phyloP scores from a whole-genome alignment of 2,329 filamentous ascomycete species.

The Emericellopsis atlantica region DNA sequence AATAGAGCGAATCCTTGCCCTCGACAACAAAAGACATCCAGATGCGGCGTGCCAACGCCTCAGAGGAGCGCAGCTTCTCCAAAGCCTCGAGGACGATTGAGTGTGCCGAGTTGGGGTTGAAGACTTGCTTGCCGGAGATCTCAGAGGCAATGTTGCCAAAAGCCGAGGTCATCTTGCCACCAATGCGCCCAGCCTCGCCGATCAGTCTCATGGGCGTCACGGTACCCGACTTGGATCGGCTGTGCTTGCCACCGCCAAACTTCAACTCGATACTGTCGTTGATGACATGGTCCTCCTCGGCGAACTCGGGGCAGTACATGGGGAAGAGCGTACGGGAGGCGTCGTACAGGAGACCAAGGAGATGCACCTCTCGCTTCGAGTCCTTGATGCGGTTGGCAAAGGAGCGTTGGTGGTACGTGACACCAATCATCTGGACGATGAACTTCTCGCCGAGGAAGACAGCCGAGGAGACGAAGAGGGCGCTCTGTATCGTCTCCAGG shows the following conservation, averaged over 20 bases:
- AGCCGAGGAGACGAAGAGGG: constrained; percentile 53
- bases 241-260: constrained; percentile 39
- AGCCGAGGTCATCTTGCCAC: constrained; percentile 84
- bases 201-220: constrained; percentile 71
- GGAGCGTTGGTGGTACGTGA: constrained; percentile 75
- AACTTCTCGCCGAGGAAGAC: constrained; percentile 67
- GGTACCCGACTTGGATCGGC: constrained; percentile 39
- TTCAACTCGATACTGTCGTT: constrained; percentile 68
- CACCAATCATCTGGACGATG: constrained; percentile 71
- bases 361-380: constrained; percentile 74
- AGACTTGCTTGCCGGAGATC: constrained; percentile 89
- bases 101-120: constrained; percentile 84
- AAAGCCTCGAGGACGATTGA: constrained; percentile 82
- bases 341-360: constrained; percentile 79
- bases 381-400: constrained; percentile 76
- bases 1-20: constrained; percentile 64
- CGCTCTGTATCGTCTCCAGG: constrained; percentile 52
- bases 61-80: constrained; percentile 70
- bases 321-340: constrained; percentile 83
- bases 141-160: constrained; percentile 92
- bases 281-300: constrained; percentile 85
- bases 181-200: constrained; percentile 64
- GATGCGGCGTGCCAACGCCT: constrained; percentile 85
- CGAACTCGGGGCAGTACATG: constrained; percentile 82
- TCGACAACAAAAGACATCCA: constrained; percentile 99